These are phyloP conservation scores for Penicillium alfredii DNA, from an alignment of 495 filamentous ascomycete species.

Conservation along the genomic window DNA sequence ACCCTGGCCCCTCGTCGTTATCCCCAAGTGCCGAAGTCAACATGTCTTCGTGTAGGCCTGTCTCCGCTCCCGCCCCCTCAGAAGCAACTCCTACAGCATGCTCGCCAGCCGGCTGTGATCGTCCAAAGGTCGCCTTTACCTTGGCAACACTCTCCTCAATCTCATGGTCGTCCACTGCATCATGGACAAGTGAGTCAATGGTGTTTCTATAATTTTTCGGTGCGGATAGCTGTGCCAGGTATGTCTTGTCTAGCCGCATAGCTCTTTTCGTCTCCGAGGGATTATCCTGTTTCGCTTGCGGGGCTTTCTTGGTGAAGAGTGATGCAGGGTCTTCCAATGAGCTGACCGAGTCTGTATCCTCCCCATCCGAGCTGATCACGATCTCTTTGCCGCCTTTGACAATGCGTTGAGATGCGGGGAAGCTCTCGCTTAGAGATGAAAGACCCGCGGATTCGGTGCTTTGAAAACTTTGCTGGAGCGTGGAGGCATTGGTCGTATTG, in stretches of 20 bases:
- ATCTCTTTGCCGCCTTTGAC: slow-evolving; percentile 44
- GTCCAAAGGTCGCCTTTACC: slow-evolving; percentile 38
- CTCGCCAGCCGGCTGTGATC: slow-evolving; percentile 10
- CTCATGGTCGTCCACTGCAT: slow-evolving; percentile 51
- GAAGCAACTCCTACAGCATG: background rate
- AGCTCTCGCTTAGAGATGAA: slow-evolving; percentile 20
- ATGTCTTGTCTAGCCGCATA: slow-evolving; percentile 9
- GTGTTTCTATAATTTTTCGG: slow-evolving; percentile 60
- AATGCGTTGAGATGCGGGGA: slow-evolving; percentile 35
- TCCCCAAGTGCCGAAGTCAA: slow-evolving; percentile 41
- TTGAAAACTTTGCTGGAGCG: slow-evolving; percentile 13
- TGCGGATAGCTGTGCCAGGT: slow-evolving; percentile 2
- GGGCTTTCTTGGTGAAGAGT: slow-evolving; percentile 26
- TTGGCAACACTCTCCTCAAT: slow-evolving; percentile 52
- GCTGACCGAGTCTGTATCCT: slow-evolving; percentile 54
- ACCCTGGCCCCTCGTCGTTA: slow-evolving; percentile 48
- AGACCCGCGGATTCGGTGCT: slow-evolving; percentile 10
- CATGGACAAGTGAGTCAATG: slow-evolving; percentile 57
- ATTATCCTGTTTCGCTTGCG: slow-evolving; percentile 10
- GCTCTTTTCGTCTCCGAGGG: slow-evolving; percentile 8
- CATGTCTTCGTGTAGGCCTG: slow-evolving; percentile 37
- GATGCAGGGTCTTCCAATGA: slow-evolving; percentile 42
- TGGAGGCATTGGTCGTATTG: background rate
- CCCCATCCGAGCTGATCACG: slow-evolving; percentile 67
- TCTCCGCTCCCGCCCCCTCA: slow-evolving; percentile 4